phyloP scores from a whole-genome alignment of 225 moss, liverwort and hornwort genomes.

The Neckera pumila region DNA sequence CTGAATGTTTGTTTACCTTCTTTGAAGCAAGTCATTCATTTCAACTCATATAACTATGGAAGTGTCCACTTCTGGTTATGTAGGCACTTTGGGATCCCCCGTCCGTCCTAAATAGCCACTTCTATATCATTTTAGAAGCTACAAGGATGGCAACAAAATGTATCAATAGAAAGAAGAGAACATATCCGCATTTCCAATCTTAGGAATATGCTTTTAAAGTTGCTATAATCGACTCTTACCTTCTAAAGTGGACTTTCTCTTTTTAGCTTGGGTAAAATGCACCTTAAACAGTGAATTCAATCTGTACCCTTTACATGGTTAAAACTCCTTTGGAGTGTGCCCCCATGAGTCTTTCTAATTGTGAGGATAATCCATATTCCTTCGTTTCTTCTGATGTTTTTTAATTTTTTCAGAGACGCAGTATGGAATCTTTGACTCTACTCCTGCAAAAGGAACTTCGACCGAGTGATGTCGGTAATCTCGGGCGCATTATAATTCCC shows the following conservation, averaged over 20 bases:
- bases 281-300: too few relatives aligned
- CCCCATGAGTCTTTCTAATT: neutral
- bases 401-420: constrained; percentile 9
- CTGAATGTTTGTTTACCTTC: neutral
- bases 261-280: too few relatives aligned
- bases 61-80: neutral
- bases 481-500: constrained; percentile 48
- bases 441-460: constrained; percentile 47
- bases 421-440: constrained; percentile 23
- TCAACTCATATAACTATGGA: neutral
- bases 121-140: neutral
- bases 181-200: neutral
- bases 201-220: neutral
- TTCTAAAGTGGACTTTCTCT: neutral
- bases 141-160: neutral
- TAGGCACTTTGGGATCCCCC: neutral
- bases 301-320: neutral
- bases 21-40: neutral
- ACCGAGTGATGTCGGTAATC: constrained; percentile 48
- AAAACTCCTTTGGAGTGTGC: neutral
- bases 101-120: neutral
- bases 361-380: neutral
- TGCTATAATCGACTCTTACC: neutral
- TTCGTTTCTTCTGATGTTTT: neutral
- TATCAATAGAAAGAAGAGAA: neutral